Conservation (phyloP, 1,139 yeast species). For the Magnusiomyces magnusii region DNA sequence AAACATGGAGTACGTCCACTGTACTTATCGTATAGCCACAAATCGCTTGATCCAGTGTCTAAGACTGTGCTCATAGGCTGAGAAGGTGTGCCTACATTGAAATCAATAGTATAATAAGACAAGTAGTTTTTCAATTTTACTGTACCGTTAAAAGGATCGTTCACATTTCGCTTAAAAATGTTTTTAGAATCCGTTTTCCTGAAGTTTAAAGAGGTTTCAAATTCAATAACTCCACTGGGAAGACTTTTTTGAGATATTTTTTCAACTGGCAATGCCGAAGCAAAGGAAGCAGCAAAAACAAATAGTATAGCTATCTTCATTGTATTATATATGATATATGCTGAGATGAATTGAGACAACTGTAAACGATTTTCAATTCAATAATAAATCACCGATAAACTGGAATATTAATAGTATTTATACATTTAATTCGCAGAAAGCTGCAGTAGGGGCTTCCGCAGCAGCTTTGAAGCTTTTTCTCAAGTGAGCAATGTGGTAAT, state of each 20-base stretch:
- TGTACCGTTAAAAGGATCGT: constrained; percentile 1
- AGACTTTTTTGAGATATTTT: background rate
- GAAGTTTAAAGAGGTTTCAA: background rate
- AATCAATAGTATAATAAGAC: constrained; percentile 26
- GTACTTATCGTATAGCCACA: constrained; percentile 38
- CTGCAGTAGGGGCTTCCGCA: too few relatives aligned
- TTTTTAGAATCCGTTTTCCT: background rate
- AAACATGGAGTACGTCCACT: constrained; percentile 20
- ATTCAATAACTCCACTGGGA: background rate
- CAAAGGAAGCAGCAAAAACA: background rate
- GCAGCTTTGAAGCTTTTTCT: too few relatives aligned
- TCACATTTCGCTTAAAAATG: background rate
- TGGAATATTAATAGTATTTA: too few relatives aligned
- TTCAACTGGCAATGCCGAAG: background rate
- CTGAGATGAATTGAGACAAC: too few relatives aligned
- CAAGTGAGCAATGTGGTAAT: too few relatives aligned
- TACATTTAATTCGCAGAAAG: too few relatives aligned
- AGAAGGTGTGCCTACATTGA: constrained; percentile 39
- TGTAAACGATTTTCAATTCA: too few relatives aligned
- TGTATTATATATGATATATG: too few relatives aligned
- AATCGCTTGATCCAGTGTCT: constrained; percentile 43
- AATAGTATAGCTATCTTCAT: background rate
- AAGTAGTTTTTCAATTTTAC: constrained; percentile 8
- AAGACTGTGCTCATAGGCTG: constrained; percentile 36
- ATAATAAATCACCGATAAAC: too few relatives aligned